Percentiles rank a stretch among this genome's conserved stretches.
phyloP scores from a whole-genome alignment of 805 yeast species.

The Metschnikowia santaceciliae region DNA sequence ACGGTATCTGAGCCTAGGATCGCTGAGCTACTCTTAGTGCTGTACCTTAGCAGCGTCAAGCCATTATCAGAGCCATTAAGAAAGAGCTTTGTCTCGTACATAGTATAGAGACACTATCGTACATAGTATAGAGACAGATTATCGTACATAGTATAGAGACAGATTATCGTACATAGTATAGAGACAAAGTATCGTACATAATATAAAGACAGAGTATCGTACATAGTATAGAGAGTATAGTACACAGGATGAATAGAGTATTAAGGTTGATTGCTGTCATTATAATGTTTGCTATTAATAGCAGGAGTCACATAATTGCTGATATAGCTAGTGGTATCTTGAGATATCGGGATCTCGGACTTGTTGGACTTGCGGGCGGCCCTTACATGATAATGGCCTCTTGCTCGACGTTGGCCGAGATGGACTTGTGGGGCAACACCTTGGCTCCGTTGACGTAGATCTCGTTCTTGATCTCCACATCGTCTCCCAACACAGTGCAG shows the following conservation, averaged over 20 bases:
- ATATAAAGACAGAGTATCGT: neutral
- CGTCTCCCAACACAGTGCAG: conserved; percentile 97
- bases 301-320: too few relatives aligned
- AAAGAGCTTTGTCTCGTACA: conserved; percentile 30
- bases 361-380: too few relatives aligned
- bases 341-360: too few relatives aligned
- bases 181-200: neutral
- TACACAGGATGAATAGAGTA: neutral
- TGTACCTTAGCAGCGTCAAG: conserved; percentile 66
- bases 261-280: too few relatives aligned
- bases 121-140: neutral
- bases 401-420: conserved; percentile 92
- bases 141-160: neutral
- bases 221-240: neutral
- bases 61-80: conserved; percentile 61
- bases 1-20: conserved; percentile 56
- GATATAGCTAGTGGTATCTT: too few relatives aligned
- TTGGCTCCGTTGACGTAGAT: conserved; percentile 99
- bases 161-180: neutral
- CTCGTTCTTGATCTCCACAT: conserved; percentile 97
- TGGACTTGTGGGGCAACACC: conserved; percentile 97
- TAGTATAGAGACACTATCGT: too few relatives aligned
- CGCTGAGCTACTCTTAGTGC: conserved; percentile 64
- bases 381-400: conserved; percentile 95
- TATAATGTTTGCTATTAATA: neutral